These are phyloP conservation scores for Cyclotella baltica DNA, from an alignment of 108 stramenopile genomes.

Conservation along the genomic window DNA sequence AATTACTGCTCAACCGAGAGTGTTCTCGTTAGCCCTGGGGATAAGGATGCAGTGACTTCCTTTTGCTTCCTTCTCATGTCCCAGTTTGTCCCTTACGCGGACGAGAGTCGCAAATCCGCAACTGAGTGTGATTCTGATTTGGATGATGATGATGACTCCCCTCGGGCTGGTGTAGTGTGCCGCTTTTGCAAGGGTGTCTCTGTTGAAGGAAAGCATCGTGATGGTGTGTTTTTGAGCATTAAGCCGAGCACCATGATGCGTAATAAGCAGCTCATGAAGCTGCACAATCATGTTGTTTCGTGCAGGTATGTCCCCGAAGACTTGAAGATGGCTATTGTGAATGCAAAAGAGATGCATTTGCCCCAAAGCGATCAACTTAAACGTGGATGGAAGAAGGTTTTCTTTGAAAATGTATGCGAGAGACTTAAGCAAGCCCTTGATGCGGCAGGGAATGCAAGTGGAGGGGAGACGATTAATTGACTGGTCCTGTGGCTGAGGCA, in stretches of 20 bases:
- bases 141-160: slow-evolving; percentile 18
- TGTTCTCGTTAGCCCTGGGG: slow-evolving; percentile 9
- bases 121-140: neutral
- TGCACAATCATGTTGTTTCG: slow-evolving; percentile 23
- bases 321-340: slow-evolving; percentile 16
- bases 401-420: slow-evolving; percentile 29
- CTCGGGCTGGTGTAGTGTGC: slow-evolving; percentile 25
- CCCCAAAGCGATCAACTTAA: slow-evolving; percentile 35
- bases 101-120: neutral
- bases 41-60: slow-evolving; percentile 24
- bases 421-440: slow-evolving; percentile 13
- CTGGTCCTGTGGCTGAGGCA: too few species aligned
- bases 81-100: slow-evolving; percentile 28
- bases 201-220: slow-evolving; percentile 14
- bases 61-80: slow-evolving; percentile 33
- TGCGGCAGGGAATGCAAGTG: neutral
- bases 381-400: slow-evolving; percentile 43
- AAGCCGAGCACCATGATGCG: slow-evolving; percentile 31
- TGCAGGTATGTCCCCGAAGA: slow-evolving; percentile 29
- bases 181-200: slow-evolving; percentile 32
- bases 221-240: slow-evolving; percentile 28
- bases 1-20: slow-evolving; percentile 13
- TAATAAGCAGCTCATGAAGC: slow-evolving; percentile 34
- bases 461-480: too few species aligned
- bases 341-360: slow-evolving; percentile 30